These are phyloP conservation scores for Petunia axillaris DNA, from an alignment of 257 asterid species.

Conservation along the genomic window DNA sequence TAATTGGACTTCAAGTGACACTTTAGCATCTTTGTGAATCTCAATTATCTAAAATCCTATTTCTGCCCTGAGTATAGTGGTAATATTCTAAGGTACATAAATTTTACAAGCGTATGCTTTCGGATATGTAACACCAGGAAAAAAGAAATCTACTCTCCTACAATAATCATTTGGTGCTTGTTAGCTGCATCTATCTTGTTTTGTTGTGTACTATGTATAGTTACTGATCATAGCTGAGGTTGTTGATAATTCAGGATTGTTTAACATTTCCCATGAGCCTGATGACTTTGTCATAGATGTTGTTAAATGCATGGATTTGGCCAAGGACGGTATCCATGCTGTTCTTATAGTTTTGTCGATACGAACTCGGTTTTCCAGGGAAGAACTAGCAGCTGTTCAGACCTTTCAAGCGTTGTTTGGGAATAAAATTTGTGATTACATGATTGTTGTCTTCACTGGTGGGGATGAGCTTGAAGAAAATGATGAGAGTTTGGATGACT, in stretches of 20 bases:
- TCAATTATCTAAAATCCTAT: too few species aligned
- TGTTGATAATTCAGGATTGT: conserved; percentile 51
- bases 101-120: too few species aligned
- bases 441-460: conserved; percentile 79
- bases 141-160: too few species aligned
- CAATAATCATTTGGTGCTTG: too few species aligned
- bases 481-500: conserved; percentile 51
- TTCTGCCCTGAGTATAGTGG: too few species aligned
- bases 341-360: conserved; percentile 71
- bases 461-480: conserved; percentile 82
- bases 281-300: conserved; percentile 56
- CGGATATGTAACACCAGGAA: too few species aligned
- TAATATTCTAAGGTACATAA: too few species aligned
- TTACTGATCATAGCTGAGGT: background rate
- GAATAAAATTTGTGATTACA: conserved; percentile 57
- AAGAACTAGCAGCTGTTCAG: conserved; percentile 65
- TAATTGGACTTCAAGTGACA: too few species aligned
- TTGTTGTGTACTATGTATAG: background rate
- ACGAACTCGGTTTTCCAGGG: conserved; percentile 68
- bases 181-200: background rate
- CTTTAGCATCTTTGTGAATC: too few species aligned
- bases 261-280: conserved; percentile 49
- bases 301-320: conserved; percentile 67
- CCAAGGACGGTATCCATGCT: conserved; percentile 88
- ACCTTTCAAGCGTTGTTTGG: conserved; percentile 69